A percentile compares a stretch with the other conserved stretches of the same genome.
Conservation (phyloP, 148 eudicot genomes). For the Amaranthus hypochondriacus region DNA sequence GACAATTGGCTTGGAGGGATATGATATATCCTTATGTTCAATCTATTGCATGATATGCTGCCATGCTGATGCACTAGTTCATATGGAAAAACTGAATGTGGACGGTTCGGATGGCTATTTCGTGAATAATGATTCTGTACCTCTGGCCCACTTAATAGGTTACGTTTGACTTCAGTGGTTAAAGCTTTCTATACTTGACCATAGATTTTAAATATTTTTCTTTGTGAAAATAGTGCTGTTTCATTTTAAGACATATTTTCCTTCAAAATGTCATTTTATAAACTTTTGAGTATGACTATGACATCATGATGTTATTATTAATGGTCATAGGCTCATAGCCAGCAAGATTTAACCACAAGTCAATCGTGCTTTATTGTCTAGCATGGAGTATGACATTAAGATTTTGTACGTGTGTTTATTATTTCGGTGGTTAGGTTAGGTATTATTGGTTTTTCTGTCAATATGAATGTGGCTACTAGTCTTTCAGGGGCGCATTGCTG, state of each 20-base stretch:
- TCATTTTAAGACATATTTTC: neutral
- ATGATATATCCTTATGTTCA: neutral
- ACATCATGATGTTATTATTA: neutral
- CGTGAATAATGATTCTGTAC: neutral
- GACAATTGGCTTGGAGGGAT: slow-evolving; percentile 5
- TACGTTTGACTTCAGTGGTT: too few relatives aligned
- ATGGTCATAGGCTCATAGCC: neutral
- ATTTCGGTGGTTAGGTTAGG: neutral
- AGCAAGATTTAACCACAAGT: neutral
- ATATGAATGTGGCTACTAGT: neutral
- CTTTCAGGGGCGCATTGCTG: too few relatives aligned
- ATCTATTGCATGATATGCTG: neutral
- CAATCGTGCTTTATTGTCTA: neutral
- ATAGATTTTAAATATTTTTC: neutral
- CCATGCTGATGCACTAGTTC: neutral
- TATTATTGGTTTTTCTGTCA: neutral
- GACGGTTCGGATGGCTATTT: neutral
- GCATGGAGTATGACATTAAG: neutral
- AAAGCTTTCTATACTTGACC: too few relatives aligned
- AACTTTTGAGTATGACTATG: neutral
- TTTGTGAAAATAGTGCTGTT: neutral
- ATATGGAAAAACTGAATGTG: neutral
- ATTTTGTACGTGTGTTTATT: neutral
- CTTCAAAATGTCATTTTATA: too few relatives aligned
- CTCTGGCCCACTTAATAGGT: too few relatives aligned